phyloP scores from a whole-genome alignment of 441 rosid species.

The Geranium incanum region DNA sequence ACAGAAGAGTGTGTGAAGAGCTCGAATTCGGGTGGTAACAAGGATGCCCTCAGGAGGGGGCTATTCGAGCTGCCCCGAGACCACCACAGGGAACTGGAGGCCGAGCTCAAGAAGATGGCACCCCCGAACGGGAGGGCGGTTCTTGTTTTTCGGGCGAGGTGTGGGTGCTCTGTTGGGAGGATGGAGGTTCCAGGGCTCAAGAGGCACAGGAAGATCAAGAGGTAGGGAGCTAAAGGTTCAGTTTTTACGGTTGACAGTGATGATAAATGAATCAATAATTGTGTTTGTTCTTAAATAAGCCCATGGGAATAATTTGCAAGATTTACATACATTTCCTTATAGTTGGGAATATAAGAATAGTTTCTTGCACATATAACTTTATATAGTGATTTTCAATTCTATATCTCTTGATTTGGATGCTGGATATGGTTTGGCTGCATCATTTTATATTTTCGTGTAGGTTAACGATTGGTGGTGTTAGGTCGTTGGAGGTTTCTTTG shows the following conservation, averaged over 20 bases:
- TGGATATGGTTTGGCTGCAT: background rate
- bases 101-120: slow-evolving; percentile 86
- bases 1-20: slow-evolving; percentile 78
- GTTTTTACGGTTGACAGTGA: slow-evolving; percentile 21
- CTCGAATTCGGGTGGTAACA: slow-evolving; percentile 31
- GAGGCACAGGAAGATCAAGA: slow-evolving; percentile 80
- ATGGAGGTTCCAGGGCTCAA: slow-evolving; percentile 73
- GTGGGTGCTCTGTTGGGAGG: slow-evolving; percentile 85
- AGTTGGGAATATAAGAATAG: slow-evolving; percentile 43
- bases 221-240: slow-evolving; percentile 29
- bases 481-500: background rate
- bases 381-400: background rate
- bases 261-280: slow-evolving; percentile 27
- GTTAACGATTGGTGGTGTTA: background rate
- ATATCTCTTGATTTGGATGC: no score
- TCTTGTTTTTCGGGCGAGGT: slow-evolving; percentile 67
- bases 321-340: slow-evolving; percentile 35
- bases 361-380: slow-evolving; percentile 29
- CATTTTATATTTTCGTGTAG: background rate
- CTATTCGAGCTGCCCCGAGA: slow-evolving; percentile 64
- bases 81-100: slow-evolving; percentile 68
- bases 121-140: slow-evolving; percentile 84
- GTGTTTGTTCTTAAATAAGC: slow-evolving; percentile 40
- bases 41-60: slow-evolving; percentile 41
- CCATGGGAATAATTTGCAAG: slow-evolving; percentile 38